Conservation (phyloP, 139 green algal species). For the Ulvella scutata region DNA sequence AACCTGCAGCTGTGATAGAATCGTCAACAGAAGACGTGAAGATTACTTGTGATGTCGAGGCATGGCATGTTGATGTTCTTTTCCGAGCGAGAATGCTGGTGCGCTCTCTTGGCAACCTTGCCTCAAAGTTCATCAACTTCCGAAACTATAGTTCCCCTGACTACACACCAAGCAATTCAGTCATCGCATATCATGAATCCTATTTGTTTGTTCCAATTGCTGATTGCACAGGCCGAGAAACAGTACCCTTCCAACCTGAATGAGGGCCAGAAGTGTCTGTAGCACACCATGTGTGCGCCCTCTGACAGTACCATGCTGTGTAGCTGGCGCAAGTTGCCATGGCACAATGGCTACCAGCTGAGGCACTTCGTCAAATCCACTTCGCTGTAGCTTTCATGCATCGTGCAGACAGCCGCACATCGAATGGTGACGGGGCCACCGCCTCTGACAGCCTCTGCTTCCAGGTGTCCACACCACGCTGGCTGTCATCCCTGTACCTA, state of each 20-base stretch:
- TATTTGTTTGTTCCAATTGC: too few species aligned
- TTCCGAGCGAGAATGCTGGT: neutral
- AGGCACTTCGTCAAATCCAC: neutral
- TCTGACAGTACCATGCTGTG: too few species aligned
- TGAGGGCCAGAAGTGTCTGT: too few species aligned
- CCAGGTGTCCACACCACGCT: neutral
- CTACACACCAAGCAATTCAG: too few species aligned
- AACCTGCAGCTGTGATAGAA: neutral
- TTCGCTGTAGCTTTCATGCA: neutral
- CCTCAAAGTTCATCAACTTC: too few species aligned
- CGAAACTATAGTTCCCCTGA: too few species aligned
- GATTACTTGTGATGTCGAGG: neutral
- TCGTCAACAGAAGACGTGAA: neutral
- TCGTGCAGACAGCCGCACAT: neutral
- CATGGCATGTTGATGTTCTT: slow-evolving; percentile 2
- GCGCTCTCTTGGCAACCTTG: too few species aligned
- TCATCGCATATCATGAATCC: too few species aligned
- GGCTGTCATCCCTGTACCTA: neutral
- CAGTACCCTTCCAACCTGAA: too few species aligned
- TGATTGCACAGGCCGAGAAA: too few species aligned
- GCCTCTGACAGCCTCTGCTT: neutral
- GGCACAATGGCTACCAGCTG: neutral
- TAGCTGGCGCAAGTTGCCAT: neutral
- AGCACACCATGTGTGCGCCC: too few species aligned
- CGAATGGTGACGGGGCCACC: neutral